Conservation (phyloP, 768 basidiomycete genomes). For the Mycena polygramma region DNA sequence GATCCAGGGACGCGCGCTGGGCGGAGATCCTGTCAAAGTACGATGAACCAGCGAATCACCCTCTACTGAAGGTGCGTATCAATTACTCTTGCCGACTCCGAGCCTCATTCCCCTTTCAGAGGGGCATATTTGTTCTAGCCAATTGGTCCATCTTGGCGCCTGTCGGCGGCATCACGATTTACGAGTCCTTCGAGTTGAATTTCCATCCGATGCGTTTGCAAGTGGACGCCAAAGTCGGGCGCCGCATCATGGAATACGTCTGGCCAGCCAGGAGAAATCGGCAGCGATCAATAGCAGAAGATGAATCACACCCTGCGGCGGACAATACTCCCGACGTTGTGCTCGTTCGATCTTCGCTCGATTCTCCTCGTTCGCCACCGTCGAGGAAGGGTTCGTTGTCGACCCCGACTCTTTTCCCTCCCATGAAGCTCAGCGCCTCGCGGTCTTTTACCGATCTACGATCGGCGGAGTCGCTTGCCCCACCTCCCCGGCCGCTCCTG, state of each 20-base stretch:
- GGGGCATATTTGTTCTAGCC: conserved; percentile 79
- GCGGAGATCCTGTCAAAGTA: conserved; percentile 89
- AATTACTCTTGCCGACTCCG: neutral
- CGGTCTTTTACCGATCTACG: conserved; percentile 81
- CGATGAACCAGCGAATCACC: conserved; percentile 77
- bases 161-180: conserved; percentile 93
- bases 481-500: conserved; percentile 45
- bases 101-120: conserved; percentile 53
- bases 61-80: conserved; percentile 73
- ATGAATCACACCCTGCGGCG: conserved; percentile 18
- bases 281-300: conserved; percentile 40
- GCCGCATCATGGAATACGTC: conserved; percentile 88
- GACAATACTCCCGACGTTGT: conserved; percentile 33
- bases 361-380: conserved; percentile 57
- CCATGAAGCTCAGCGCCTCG: conserved; percentile 67
- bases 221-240: conserved; percentile 86
- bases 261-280: conserved; percentile 76
- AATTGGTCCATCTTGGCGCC: conserved; percentile 90
- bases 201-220: conserved; percentile 91
- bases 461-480: conserved; percentile 49
- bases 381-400: conserved; percentile 43
- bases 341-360: conserved; percentile 60
- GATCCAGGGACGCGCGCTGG: conserved; percentile 84
- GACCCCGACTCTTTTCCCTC: conserved; percentile 50
- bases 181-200: conserved; percentile 83